Conservation (phyloP, 306 rosid species). For the Cucurbita maxima region DNA sequence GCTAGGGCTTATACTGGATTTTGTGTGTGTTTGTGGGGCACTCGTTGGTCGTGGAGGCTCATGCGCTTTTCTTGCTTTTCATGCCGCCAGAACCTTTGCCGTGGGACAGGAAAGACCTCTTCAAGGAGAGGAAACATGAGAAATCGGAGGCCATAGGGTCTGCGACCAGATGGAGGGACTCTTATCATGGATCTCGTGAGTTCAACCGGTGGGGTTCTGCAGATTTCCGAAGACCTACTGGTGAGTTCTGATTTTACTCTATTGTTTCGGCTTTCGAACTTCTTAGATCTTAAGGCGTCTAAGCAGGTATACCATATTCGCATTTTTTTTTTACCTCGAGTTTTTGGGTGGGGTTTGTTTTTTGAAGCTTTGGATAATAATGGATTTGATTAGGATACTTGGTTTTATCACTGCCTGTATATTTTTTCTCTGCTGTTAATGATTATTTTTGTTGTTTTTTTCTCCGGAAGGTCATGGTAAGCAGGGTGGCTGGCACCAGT, state of each 20-base stretch:
- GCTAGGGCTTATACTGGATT: background rate
- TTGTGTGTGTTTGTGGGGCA: background rate
- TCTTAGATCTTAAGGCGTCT: background rate
- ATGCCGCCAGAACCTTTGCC: conserved; percentile 99
- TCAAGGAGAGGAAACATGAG: conserved; percentile 98
- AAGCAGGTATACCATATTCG: background rate
- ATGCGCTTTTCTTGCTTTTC: conserved; percentile 69
- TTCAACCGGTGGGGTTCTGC: conserved; percentile 68
- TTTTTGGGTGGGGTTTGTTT: background rate
- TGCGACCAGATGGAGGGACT: conserved; percentile 82
- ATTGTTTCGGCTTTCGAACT: background rate
- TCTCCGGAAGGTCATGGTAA: conserved; percentile 79
- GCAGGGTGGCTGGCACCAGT: conserved; percentile 87
- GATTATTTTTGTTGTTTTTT: conserved; percentile 28
- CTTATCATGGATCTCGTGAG: conserved; percentile 60
- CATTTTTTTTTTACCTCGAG: background rate
- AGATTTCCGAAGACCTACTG: conserved; percentile 68
- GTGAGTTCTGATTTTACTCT: conserved; percentile 21
- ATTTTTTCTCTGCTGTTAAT: conserved; percentile 22
- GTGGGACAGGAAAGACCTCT: conserved; percentile 94
- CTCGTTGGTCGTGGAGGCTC: conserved; percentile 31
- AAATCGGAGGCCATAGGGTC: conserved; percentile 73
- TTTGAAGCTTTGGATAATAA: background rate
- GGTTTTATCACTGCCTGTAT: background rate
- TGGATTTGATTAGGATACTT: background rate